Evolutionary conservation across 345 rosid genomes (phyloP).

Genomic region (Populus pruinosa): DNA sequence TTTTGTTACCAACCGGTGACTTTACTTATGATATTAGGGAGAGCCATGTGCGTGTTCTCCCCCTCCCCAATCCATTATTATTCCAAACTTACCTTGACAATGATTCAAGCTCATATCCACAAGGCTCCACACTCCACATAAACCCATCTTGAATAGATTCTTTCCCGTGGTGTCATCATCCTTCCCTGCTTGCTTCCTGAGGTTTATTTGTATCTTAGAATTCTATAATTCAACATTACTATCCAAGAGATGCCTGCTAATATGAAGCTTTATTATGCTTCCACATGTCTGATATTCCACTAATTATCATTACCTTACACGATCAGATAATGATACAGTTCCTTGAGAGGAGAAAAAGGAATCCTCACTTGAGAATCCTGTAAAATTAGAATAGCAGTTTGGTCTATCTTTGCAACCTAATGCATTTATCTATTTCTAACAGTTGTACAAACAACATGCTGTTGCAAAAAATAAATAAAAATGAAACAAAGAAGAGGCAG

Average conservation of each 20-base stretch:
- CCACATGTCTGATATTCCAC: background rate
- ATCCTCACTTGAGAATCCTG: background rate
- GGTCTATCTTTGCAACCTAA: background rate
- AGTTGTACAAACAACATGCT: background rate
- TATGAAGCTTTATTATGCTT: background rate
- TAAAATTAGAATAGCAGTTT: background rate
- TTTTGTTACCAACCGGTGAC: constrained; percentile 27
- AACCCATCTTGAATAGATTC: background rate
- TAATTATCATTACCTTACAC: background rate
- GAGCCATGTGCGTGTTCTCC: constrained; percentile 38
- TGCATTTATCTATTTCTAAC: background rate
- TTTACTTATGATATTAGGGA: constrained; percentile 11
- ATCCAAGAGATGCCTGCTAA: background rate
- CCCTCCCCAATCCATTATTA: constrained; percentile 28
- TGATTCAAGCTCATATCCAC: constrained; percentile 17
- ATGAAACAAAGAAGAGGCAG: background rate
- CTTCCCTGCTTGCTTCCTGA: background rate
- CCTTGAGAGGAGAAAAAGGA: background rate
- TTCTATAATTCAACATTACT: background rate
- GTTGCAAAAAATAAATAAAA: background rate
- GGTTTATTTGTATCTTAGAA: background rate
- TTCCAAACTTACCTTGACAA: constrained; percentile 28
- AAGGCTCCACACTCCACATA: constrained; percentile 5
- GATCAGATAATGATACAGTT: background rate
- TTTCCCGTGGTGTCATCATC: background rate